These are phyloP conservation scores for Athelia sp. DNA, from an alignment of 1,284 basidiomycete genomes.

Conservation along the genomic window DNA sequence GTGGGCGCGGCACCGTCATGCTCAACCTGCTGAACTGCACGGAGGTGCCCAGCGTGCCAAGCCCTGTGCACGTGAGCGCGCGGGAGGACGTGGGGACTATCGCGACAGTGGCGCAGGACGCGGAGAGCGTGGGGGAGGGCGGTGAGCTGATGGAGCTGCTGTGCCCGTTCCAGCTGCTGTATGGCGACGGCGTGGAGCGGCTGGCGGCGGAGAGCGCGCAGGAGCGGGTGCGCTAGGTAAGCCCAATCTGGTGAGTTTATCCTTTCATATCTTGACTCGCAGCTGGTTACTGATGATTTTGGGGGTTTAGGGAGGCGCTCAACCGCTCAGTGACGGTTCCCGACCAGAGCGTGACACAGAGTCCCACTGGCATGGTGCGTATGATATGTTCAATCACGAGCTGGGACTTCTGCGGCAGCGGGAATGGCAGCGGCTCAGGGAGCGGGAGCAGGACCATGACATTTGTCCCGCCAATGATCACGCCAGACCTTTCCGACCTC, in stretches of 20 bases:
- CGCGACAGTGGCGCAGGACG: constrained; percentile 59
- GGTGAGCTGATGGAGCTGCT: constrained; percentile 65
- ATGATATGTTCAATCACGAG: constrained; percentile 57
- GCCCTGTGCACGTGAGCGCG: constrained; percentile 71
- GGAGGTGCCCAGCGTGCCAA: constrained; percentile 75
- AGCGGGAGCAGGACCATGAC: constrained; percentile 31
- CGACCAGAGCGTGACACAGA: constrained; percentile 48
- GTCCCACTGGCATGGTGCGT: constrained; percentile 67
- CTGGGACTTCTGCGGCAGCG: constrained; percentile 31
- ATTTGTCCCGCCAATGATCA: constrained; percentile 67
- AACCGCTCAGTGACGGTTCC: constrained; percentile 46
- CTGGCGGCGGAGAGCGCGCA: constrained; percentile 78
- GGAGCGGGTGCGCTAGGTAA: constrained; percentile 85
- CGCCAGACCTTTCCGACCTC: constrained; percentile 58
- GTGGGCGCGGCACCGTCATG: constrained; percentile 75
- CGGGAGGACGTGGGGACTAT: constrained; percentile 80
- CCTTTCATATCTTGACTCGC: constrained; percentile 3
- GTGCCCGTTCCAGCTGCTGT: constrained; percentile 85
- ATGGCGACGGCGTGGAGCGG: constrained; percentile 82
- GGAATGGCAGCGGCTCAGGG: constrained; percentile 23
- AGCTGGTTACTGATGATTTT: background rate
- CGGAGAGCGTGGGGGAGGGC: constrained; percentile 35
- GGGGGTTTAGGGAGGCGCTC: constrained; percentile 56
- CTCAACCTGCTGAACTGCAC: constrained; percentile 80
- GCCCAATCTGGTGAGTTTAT: constrained; percentile 69